A percentile compares a stretch with the other conserved stretches of the same genome.
phyloP scores from a whole-genome alignment of 768 basidiomycete species.

The Pleurotus cornucopiae region DNA sequence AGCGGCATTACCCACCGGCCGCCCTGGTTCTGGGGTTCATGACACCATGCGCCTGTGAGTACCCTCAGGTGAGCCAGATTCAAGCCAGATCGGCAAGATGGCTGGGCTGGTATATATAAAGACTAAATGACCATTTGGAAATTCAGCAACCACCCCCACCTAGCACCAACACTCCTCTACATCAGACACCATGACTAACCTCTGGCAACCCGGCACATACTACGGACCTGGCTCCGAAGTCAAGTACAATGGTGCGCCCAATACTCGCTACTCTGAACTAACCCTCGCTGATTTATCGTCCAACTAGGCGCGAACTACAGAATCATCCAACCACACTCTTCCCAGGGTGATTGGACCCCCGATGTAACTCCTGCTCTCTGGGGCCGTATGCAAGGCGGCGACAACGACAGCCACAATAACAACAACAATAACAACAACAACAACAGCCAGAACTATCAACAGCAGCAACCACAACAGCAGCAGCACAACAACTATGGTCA shows the following conservation, averaged over 20 bases:
- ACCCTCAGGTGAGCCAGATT: not conserved
- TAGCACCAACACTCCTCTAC: not conserved
- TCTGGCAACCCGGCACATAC: conserved; percentile 61
- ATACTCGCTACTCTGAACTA: conserved; percentile 1
- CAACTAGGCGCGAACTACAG: conserved; percentile 52
- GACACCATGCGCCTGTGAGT: not conserved
- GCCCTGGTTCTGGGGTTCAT: conserved; percentile 6
- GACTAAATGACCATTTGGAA: not conserved
- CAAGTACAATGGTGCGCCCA: conserved; percentile 43
- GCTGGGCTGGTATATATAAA: conserved; percentile 2
- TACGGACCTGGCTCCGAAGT: conserved; percentile 56
- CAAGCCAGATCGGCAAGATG: not conserved
- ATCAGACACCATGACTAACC: conserved; percentile 30
- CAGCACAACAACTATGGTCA: conserved; percentile 24
- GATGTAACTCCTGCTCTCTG: conserved; percentile 59
- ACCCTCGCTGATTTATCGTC: not conserved
- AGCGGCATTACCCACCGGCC: conserved; percentile 5
- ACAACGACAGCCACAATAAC: conserved; percentile 14
- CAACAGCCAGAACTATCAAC: conserved; percentile 21
- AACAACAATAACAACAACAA: conserved; percentile 24
- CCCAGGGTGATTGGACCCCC: conserved; percentile 74
- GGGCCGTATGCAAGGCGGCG: conserved; percentile 43
- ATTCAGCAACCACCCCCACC: not conserved
- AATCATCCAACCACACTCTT: conserved; percentile 68
- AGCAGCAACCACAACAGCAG: conserved; percentile 23